Percentiles rank a stretch among this genome's conserved stretches.
Conservation (phyloP, 1,139 yeast genomes). For the Geotrichum klebahnii region DNA sequence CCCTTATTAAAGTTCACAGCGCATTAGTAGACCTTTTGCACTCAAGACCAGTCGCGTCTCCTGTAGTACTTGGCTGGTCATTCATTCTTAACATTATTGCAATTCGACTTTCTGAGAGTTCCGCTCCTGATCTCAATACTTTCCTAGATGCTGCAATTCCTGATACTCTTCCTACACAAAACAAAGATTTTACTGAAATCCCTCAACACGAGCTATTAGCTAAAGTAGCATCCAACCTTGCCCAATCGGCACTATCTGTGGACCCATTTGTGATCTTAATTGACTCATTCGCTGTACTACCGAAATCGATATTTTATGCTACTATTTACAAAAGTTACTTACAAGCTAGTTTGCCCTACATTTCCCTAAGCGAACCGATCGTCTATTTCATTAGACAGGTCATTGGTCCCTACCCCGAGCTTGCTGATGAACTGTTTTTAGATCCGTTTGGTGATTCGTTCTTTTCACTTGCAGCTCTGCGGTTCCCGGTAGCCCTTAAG, state of each 20-base stretch:
- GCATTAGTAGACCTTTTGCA: slow-evolving; percentile 32
- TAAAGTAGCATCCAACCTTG: slow-evolving; percentile 31
- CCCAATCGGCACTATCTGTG: slow-evolving; percentile 44
- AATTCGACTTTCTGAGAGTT: slow-evolving; percentile 46
- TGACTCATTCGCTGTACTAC: slow-evolving; percentile 44
- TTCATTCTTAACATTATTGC: slow-evolving; percentile 57
- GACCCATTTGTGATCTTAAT: slow-evolving; percentile 44
- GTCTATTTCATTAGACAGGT: slow-evolving; percentile 52
- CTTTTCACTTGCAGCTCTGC: slow-evolving; percentile 61
- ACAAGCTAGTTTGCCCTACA: slow-evolving; percentile 58
- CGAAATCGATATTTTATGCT: slow-evolving; percentile 48
- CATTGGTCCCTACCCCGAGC: slow-evolving; percentile 52
- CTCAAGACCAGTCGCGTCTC: slow-evolving; percentile 44
- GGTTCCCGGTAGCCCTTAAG: slow-evolving; percentile 64
- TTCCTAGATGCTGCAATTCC: slow-evolving; percentile 27
- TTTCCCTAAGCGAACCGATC: slow-evolving; percentile 54
- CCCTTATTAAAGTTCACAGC: slow-evolving; percentile 45
- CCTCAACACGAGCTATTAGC: slow-evolving; percentile 19
- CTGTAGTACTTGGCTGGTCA: slow-evolving; percentile 68
- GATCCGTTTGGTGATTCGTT: slow-evolving; percentile 53
- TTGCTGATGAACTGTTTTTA: slow-evolving; percentile 57
- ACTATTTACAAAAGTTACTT: slow-evolving; percentile 59
- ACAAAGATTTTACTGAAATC: slow-evolving; percentile 13
- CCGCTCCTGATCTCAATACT: slow-evolving; percentile 30
- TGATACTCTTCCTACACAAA: slow-evolving; percentile 9